Evolutionary conservation across 306 rosid genomes (phyloP), one percentile per base, ranked within the genome.

Genomic region (Quercus agrifolia): DNA sequence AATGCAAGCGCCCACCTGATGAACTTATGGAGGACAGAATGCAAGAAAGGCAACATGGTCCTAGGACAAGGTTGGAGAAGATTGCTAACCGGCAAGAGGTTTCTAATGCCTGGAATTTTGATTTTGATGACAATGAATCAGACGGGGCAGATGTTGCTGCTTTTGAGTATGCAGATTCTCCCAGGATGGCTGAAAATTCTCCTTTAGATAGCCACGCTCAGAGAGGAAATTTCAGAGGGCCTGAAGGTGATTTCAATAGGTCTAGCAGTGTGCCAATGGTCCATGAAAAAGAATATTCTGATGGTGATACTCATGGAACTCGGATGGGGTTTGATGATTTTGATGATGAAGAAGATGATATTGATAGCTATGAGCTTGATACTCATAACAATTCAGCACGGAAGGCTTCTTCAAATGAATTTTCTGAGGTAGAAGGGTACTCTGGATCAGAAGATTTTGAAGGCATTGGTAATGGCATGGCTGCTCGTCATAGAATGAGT

Each of bases 101-200:
- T 82, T 86, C 92, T 73, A 90, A 92, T 90, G 97, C 99, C 70
- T 95, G 99, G 99, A 92, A 95, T 87, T 95, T 95, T 77, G 91
- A 95, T 85, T 95, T 95, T 78, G 99, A 95, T 80, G 99, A 95
- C 76, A 85, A 93, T 70, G 99, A 95, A 84, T 95, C 99, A 56
- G 99, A 91, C 74, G 99, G 99, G 68, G 98, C 97, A 28, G 99
- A 92, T 83, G 99, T 95, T 84, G 98, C 98, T 78, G 92, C 96
- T 73, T 95, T 95, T 87, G 99, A 95, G 87, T 70, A 89, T 86
- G 99, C 99, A 13, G 99, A 95, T 88, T 78, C 94, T 69, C 86
- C 86, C 13, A 89, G 86, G 49, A 83, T 74, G 72, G 83, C 73
- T 54, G 87, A 88, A 77, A 85, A 78, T 78, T 83, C 84, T 66